Evolutionary conservation across 2,329 filamentous ascomycete genomes (phyloP).

Genomic region (Purpureocillium takamizusanense): DNA sequence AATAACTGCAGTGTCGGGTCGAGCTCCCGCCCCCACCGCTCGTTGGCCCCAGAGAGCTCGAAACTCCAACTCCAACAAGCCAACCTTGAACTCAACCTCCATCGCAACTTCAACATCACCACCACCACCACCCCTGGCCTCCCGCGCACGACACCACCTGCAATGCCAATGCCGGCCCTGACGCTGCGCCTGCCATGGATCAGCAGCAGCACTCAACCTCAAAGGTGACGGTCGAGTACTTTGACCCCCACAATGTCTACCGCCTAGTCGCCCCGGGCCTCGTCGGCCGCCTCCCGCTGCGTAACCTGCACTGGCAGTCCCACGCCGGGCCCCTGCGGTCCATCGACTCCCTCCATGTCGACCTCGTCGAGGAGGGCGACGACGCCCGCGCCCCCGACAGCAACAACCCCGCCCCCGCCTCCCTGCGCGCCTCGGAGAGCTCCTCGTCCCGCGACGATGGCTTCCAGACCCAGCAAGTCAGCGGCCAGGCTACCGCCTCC

Average conservation of each 20-base stretch:
- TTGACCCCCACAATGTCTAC: constrained; percentile 85
- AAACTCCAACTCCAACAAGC: too few relatives aligned
- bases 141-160: constrained; percentile 4
- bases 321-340: constrained; percentile 84
- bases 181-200: constrained; percentile 42
- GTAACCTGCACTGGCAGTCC: constrained; percentile 95
- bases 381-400: constrained; percentile 29
- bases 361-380: constrained; percentile 60
- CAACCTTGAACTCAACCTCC: too few relatives aligned
- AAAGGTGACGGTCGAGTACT: constrained; percentile 93
- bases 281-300: constrained; percentile 69
- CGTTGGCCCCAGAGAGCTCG: too few relatives aligned
- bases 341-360: constrained; percentile 86
- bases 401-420: too few relatives aligned
- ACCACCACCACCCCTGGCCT: background rate
- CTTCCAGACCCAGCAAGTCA: constrained; percentile 48
- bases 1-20: too few relatives aligned
- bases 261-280: constrained; percentile 72
- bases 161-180: constrained; percentile 17
- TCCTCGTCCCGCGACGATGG: constrained; percentile 41
- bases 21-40: too few relatives aligned
- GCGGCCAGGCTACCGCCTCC: constrained; percentile 25
- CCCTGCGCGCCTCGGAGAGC: constrained; percentile 20
- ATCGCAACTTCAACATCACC: background rate
- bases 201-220: constrained; percentile 61